Evolutionary conservation across 805 yeast species (phyloP).

Genomic region (Cyberlindnera euphorbiiphila): DNA sequence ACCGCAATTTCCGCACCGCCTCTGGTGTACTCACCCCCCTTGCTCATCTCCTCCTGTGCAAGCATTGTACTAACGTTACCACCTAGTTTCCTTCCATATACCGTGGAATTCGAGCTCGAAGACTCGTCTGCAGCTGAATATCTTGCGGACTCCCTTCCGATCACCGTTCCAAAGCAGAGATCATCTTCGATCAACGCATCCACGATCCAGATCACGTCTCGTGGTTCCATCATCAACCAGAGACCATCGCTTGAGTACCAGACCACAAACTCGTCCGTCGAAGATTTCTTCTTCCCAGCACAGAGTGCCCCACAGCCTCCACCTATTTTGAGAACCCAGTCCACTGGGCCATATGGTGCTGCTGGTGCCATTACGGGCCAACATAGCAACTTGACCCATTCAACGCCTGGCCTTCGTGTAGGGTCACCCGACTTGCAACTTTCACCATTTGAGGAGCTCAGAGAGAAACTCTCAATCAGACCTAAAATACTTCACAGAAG

Average conservation of each 20-base stretch:
- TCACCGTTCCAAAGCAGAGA: constrained; percentile 20
- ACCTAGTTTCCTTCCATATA: constrained; percentile 61
- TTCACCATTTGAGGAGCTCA: constrained; percentile 2
- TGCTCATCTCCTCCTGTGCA: not conserved
- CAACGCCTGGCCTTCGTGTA: constrained; percentile 5
- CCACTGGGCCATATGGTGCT: not conserved
- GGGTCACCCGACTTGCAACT: constrained; percentile 6
- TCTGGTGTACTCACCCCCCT: not conserved
- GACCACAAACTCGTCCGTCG: constrained; percentile 23
- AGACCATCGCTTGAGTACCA: constrained; percentile 3
- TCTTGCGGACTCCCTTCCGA: constrained; percentile 19
- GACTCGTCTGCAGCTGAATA: constrained; percentile 32
- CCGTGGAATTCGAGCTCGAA: constrained; percentile 53
- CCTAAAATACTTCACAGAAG: constrained; percentile 3
- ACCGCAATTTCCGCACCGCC: too few relatives aligned
- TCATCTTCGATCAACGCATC: constrained; percentile 18
- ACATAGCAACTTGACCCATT: constrained; percentile 4
- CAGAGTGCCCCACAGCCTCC: constrained; percentile 15
- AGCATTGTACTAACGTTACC: not conserved
- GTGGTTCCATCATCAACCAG: constrained; percentile 10
- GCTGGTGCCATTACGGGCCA: not conserved
- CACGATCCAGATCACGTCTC: constrained; percentile 18
- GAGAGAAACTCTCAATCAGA: constrained; percentile 11
- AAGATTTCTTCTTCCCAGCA: constrained; percentile 24
- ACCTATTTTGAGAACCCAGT: constrained; percentile 6